Percentiles rank a stretch among this genome's conserved stretches.
Conservation (phyloP, 306 rosid genomes). For the Sophora flavescens region DNA sequence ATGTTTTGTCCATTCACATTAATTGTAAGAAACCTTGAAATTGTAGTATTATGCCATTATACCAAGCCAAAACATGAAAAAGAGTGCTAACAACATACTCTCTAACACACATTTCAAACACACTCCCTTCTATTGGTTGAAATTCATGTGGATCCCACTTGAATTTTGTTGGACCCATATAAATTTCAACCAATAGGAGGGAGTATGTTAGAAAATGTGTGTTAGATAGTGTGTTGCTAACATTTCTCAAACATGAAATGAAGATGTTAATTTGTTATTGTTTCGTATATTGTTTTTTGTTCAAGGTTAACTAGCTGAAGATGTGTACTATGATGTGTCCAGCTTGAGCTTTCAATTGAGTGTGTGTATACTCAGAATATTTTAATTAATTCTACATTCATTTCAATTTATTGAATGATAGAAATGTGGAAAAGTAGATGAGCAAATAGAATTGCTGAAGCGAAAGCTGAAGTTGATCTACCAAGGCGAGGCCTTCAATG, state of each 20-base stretch:
- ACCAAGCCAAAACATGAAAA: neutral
- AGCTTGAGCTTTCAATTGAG: neutral
- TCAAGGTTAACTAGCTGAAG: neutral
- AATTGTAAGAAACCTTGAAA: neutral
- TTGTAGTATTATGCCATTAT: neutral
- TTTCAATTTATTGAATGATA: conserved; percentile 32
- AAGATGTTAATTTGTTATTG: neutral
- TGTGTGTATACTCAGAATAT: neutral
- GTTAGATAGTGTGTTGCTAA: too few species aligned
- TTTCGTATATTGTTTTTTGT: too few species aligned
- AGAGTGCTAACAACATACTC: too few species aligned
- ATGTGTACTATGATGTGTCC: neutral
- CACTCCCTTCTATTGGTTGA: too few species aligned
- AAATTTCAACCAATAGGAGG: too few species aligned
- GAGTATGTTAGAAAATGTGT: too few species aligned
- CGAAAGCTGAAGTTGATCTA: conserved; percentile 77
- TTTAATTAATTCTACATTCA: neutral
- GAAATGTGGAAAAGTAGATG: conserved; percentile 94
- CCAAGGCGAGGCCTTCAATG: conserved; percentile 93
- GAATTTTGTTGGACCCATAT: too few species aligned
- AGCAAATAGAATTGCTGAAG: conserved; percentile 86
- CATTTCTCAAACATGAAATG: too few species aligned
- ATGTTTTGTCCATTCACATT: neutral
- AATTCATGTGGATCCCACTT: too few species aligned
- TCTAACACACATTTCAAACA: too few species aligned